Evolutionary conservation across 805 yeast species (phyloP).

Genomic region (Torulaspora indica): DNA sequence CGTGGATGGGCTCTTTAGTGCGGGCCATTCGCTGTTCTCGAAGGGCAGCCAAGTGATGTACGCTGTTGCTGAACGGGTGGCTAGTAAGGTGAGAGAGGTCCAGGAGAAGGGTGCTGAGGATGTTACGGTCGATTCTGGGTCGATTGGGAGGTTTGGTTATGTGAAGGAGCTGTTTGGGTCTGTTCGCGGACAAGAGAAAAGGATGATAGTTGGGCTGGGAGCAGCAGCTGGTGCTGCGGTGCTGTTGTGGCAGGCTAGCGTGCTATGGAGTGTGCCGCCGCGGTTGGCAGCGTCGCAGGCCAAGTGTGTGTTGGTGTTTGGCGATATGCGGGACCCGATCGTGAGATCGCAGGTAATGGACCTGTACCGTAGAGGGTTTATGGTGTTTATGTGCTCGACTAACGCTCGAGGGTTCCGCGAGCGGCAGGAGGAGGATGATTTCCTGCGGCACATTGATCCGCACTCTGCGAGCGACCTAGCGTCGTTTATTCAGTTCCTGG

Average conservation of each 20-base stretch:
- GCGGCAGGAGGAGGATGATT: constrained; percentile 32
- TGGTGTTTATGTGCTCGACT: constrained; percentile 33
- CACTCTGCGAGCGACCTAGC: constrained; percentile 22
- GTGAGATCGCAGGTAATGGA: constrained; percentile 36
- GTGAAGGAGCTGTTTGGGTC: background rate
- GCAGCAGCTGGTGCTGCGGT: constrained; percentile 17
- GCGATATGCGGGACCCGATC: constrained; percentile 36
- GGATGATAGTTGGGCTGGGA: constrained; percentile 15
- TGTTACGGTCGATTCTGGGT: background rate
- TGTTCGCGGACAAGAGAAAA: constrained; percentile 1
- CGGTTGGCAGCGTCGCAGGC: constrained; percentile 19
- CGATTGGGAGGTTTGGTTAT: background rate
- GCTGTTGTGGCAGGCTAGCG: constrained; percentile 14
- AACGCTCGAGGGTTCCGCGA: constrained; percentile 21
- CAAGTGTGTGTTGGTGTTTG: constrained; percentile 28
- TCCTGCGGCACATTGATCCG: constrained; percentile 26
- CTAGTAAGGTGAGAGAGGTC: constrained; percentile 3
- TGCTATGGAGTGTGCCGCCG: constrained; percentile 14
- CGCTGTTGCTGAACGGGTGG: constrained; percentile 10
- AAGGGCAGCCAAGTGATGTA: constrained; percentile 13
- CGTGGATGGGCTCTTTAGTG: constrained; percentile 26
- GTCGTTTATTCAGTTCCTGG: constrained; percentile 18
- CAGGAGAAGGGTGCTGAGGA: background rate
- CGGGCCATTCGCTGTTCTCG: constrained; percentile 14
- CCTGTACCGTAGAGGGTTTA: constrained; percentile 33